Evolutionary conservation across 192 early-diverging fungal species (phyloP), one percentile per base, ranked within the genome.

Genomic region (Coemansia sp.): DNA sequence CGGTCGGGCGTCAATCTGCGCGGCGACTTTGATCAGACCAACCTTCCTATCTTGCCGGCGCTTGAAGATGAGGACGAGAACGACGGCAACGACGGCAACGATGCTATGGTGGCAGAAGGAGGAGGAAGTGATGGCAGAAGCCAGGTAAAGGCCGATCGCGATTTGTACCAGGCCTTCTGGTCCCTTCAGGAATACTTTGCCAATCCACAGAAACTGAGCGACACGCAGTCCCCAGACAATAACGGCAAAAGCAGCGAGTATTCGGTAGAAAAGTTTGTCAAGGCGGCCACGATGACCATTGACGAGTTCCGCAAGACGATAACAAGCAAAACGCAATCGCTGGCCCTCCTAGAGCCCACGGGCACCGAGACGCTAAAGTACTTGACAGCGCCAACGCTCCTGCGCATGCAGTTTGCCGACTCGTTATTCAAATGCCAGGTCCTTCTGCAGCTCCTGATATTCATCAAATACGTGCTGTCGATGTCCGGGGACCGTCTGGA

Each of bases 1-100:
- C 89, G 94, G 26, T 95, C 94, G 0, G 92, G 91, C 71, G 94
- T 97, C 60, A 98, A 98, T 48, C 71, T 94, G 47, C 84, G 88
- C 7, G 96, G 96, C 52, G 92, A 96, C 61, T 95, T 94, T 79
- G 92, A 94, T 71, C 76, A 12, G 89, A 91, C 45, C 90, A 92
- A 61, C 65, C 68, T 45, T 89, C 90, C 9, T 60, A 72, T 19
- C 74, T 79, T 71, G 81, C 89, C 43, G 21, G 47, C 10, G 26
- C 45, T 26, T 8, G 48, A 38, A 0, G 10, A 38, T 12, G 56
- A 18, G 13, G 60, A 61, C 6, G 67, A 65, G 8, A 61, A 54
- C 11, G 45, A 47, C 0, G 63, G 38, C 9, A 65, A 72, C 5
- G 60, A 38, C 18, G 21, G 3, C 3, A 26, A 26, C 26, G 26